Percentiles rank a stretch among this genome's conserved stretches.
Evolutionary conservation across 2,329 filamentous ascomycete species (phyloP).

Genomic region (Nothophaeocryptopus gaeumannii): DNA sequence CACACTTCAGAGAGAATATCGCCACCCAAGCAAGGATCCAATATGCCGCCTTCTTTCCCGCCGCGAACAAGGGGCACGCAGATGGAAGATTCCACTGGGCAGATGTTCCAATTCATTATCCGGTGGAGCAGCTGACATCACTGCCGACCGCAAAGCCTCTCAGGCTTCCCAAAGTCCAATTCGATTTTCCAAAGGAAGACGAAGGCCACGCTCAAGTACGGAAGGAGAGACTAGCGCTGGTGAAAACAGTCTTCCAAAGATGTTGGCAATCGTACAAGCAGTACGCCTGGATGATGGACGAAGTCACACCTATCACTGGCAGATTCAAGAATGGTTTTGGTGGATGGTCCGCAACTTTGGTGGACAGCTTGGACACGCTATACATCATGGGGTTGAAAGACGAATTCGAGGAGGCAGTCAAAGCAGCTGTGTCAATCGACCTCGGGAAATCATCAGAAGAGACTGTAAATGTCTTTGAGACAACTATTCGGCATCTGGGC

Average conservation of each 20-base stretch:
- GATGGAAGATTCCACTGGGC: conserved; percentile 39
- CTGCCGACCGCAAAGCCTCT: conserved; percentile 40
- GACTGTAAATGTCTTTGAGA: conserved; percentile 50
- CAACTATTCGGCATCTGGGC: conserved; percentile 45
- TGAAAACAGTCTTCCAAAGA: conserved; percentile 44
- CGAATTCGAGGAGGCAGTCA: conserved; percentile 48
- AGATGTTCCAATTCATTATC: conserved; percentile 41
- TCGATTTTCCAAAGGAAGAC: conserved; percentile 39
- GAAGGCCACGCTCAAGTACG: conserved; percentile 31
- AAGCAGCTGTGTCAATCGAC: conserved; percentile 44
- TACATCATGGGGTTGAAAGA: conserved; percentile 38
- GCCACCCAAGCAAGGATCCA: conserved; percentile 15
- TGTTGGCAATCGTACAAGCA: conserved; percentile 46
- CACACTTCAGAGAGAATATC: conserved; percentile 33
- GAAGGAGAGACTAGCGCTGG: conserved; percentile 37
- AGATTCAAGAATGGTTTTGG: conserved; percentile 43
- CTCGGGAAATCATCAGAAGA: conserved; percentile 40
- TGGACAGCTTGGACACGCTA: conserved; percentile 24
- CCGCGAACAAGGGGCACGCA: conserved; percentile 8
- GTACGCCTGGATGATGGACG: conserved; percentile 50
- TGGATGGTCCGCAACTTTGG: conserved; percentile 48
- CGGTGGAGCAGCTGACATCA: conserved; percentile 35
- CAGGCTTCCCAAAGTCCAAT: conserved; percentile 44
- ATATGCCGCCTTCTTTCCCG: conserved; percentile 19
- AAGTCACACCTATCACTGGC: conserved; percentile 46